Percentiles rank a stretch among this genome's conserved stretches.
Conservation (phyloP, 2,329 filamentous ascomycete species). For the Ophiostoma novo-ulmi region DNA sequence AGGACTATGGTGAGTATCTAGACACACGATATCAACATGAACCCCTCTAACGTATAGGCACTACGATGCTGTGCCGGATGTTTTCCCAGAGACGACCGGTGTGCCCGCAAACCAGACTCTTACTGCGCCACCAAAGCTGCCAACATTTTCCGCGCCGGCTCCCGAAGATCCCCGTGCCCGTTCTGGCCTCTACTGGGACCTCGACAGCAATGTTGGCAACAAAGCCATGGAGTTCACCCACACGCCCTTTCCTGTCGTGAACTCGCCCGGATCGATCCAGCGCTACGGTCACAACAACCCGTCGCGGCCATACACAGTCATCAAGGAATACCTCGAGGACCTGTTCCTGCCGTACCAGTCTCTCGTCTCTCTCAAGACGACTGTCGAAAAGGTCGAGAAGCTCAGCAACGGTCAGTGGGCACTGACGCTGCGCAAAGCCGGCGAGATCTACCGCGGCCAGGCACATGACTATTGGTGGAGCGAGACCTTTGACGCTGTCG, state of each 20-base stretch:
- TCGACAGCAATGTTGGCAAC: slow-evolving; percentile 58
- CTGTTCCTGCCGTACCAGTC: slow-evolving; percentile 39
- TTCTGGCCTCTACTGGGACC: slow-evolving; percentile 15
- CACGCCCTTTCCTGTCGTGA: slow-evolving; percentile 21
- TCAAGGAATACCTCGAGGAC: slow-evolving; percentile 49
- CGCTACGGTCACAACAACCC: slow-evolving; percentile 53
- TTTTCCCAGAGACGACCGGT: not conserved
- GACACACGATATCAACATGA: too few relatives aligned
- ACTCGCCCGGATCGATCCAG: slow-evolving; percentile 33
- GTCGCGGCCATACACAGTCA: slow-evolving; percentile 46
- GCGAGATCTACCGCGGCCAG: slow-evolving; percentile 28
- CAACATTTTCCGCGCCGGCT: not conserved
- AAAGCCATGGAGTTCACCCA: slow-evolving; percentile 53
- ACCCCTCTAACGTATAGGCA: not conserved
- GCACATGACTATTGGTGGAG: slow-evolving; percentile 53
- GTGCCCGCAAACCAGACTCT: not conserved
- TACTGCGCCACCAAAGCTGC: not conserved
- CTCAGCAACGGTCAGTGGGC: slow-evolving; percentile 42
- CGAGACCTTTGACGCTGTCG: slow-evolving; percentile 34
- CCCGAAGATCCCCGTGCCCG: not conserved
- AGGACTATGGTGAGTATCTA: not conserved
- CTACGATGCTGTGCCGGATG: not conserved
- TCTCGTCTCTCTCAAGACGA: slow-evolving; percentile 47
- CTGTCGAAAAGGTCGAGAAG: slow-evolving; percentile 55
- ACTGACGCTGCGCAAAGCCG: slow-evolving; percentile 41